phyloP scores from a whole-genome alignment of 1,139 yeast genomes.

The Pichia sp. region DNA sequence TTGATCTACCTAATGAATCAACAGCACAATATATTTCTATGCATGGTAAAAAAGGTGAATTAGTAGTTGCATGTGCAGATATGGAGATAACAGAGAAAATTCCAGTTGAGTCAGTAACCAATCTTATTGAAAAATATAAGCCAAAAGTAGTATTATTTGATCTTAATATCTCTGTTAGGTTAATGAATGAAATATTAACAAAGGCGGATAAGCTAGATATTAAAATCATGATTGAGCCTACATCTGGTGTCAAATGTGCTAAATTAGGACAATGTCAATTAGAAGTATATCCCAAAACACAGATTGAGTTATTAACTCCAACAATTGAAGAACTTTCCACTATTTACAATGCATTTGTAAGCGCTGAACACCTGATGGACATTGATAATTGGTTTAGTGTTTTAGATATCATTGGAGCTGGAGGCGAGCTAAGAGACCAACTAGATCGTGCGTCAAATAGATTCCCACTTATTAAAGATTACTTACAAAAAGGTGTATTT shows the following conservation, averaged over 20 bases:
- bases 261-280: constrained; percentile 32
- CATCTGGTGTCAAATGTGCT: constrained; percentile 57
- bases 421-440: constrained; percentile 39
- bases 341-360: constrained; percentile 46
- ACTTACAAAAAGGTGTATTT: constrained; percentile 46
- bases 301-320: constrained; percentile 54
- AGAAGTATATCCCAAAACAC: constrained; percentile 32
- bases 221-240: constrained; percentile 63
- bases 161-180: constrained; percentile 52
- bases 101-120: constrained; percentile 36
- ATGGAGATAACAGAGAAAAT: constrained; percentile 63
- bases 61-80: constrained; percentile 77
- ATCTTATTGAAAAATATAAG: constrained; percentile 30
- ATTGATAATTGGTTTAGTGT: constrained; percentile 69
- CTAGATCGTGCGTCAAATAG: constrained; percentile 31
- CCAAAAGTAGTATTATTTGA: constrained; percentile 56
- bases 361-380: constrained; percentile 47
- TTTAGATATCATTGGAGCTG: constrained; percentile 55
- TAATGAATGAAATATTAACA: constrained; percentile 37
- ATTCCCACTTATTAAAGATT: constrained; percentile 24
- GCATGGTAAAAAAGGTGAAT: constrained; percentile 56
- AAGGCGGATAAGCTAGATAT: constrained; percentile 23
- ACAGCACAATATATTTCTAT: constrained; percentile 74
- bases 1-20: constrained; percentile 14
- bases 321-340: constrained; percentile 55